phyloP scores from a whole-genome alignment of 441 rosid species.

The Metrosideros polymorpha region DNA sequence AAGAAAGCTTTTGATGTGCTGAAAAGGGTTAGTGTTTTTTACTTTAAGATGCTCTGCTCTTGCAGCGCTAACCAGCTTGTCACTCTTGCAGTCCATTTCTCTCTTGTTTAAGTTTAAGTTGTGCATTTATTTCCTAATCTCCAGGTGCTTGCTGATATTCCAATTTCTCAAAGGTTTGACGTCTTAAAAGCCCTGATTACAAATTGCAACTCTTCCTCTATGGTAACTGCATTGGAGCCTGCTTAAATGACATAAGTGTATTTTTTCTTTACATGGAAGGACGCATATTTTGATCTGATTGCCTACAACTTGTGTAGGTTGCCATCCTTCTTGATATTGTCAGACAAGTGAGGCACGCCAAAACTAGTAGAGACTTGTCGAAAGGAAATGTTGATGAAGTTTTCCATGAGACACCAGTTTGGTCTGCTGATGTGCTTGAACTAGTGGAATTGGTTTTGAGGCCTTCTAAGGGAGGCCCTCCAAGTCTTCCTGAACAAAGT shows the following conservation, averaged over 20 bases:
- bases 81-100: neutral
- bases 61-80: neutral
- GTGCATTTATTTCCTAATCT: neutral
- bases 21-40: slow-evolving; percentile 40
- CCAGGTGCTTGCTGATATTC: slow-evolving; percentile 73
- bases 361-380: slow-evolving; percentile 15
- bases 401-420: slow-evolving; percentile 13
- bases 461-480: slow-evolving; percentile 83
- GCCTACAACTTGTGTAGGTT: slow-evolving; percentile 30
- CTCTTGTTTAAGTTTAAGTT: neutral
- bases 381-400: slow-evolving; percentile 9
- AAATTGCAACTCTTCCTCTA: slow-evolving; percentile 54
- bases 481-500: slow-evolving; percentile 60
- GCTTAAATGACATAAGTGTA: neutral
- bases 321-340: slow-evolving; percentile 79
- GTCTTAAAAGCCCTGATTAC: slow-evolving; percentile 48
- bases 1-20: slow-evolving; percentile 65
- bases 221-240: slow-evolving; percentile 43
- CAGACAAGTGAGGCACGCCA: slow-evolving; percentile 42
- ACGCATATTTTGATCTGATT: neutral
- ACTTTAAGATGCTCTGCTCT: neutral
- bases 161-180: slow-evolving; percentile 46
- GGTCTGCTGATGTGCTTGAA: slow-evolving; percentile 46
- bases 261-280: neutral
- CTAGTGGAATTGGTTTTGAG: slow-evolving; percentile 62